These are phyloP conservation scores for Cyberlindnera japonica DNA, from an alignment of 805 yeast genomes.

Conservation along the genomic window DNA sequence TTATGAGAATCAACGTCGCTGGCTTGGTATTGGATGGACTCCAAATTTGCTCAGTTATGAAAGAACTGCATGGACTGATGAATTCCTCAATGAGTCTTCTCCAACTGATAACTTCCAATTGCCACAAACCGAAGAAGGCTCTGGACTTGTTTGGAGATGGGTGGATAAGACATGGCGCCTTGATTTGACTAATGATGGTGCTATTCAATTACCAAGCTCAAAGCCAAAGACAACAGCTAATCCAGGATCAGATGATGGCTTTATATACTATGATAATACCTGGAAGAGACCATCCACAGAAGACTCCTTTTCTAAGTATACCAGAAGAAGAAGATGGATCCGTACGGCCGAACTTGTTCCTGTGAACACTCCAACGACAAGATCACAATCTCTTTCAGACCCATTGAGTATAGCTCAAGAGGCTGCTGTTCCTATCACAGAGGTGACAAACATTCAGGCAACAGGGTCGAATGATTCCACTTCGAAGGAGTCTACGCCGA, in stretches of 20 bases:
- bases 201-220: conserved; percentile 64
- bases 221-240: conserved; percentile 53
- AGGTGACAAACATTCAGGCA: conserved; percentile 24
- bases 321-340: conserved; percentile 94
- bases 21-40: conserved; percentile 99
- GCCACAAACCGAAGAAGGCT: conserved; percentile 66
- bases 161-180: conserved; percentile 89
- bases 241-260: conserved; percentile 81
- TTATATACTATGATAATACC: conserved; percentile 83
- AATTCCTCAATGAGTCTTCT: conserved; percentile 80
- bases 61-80: conserved; percentile 97
- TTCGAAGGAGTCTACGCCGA: conserved; percentile 16
- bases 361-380: conserved; percentile 18
- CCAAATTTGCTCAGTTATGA: conserved; percentile 86
- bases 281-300: conserved; percentile 92
- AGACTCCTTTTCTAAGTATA: conserved; percentile 84
- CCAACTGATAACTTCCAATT: conserved; percentile 73
- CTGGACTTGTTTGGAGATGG: conserved; percentile 90
- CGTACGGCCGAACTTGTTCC: conserved; percentile 84
- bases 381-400: conserved; percentile 4
- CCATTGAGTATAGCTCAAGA: conserved; percentile 4
- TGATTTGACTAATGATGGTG: conserved; percentile 85
- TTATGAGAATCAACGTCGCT: conserved; percentile 91
- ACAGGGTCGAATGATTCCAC: conserved; percentile 15
- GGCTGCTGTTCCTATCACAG: conserved; percentile 17